Evolutionary conservation across 306 rosid species (phyloP).

Genomic region (Prunus mira): DNA sequence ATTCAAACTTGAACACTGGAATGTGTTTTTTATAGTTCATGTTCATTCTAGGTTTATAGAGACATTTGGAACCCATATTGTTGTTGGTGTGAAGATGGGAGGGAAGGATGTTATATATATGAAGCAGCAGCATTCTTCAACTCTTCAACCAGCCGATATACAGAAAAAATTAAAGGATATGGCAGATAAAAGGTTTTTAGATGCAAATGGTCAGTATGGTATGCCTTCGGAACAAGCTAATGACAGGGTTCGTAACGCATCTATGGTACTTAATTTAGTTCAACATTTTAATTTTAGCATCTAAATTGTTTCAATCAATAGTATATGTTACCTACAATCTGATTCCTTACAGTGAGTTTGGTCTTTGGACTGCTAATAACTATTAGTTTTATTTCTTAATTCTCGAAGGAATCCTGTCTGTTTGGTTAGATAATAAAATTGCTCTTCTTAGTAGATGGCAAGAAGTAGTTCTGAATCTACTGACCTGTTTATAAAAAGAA

Average conservation of each 20-base stretch:
- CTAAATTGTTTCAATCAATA: neutral
- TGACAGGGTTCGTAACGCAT: conserved; percentile 52
- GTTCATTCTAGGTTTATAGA: conserved; percentile 68
- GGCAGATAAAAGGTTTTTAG: conserved; percentile 85
- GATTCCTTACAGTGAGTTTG: too few relatives aligned
- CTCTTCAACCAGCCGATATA: conserved; percentile 84
- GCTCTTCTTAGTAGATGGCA: neutral
- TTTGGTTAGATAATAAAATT: neutral
- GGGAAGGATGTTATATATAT: conserved; percentile 94
- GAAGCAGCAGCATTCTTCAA: conserved; percentile 93
- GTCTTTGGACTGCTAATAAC: neutral
- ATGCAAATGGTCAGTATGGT: conserved; percentile 51
- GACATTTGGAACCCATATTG: conserved; percentile 88
- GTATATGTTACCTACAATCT: neutral
- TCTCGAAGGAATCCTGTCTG: neutral
- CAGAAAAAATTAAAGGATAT: conserved; percentile 85
- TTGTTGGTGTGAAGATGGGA: conserved; percentile 96
- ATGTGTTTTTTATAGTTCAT: neutral
- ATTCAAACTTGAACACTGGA: neutral
- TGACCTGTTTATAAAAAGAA: neutral
- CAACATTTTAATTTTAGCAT: neutral
- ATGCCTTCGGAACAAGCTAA: conserved; percentile 62
- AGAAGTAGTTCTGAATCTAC: neutral
- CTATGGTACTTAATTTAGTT: conserved; percentile 11
- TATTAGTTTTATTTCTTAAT: neutral